Evolutionary conservation across 176 grass and related monocot species (phyloP).

Genomic region (Puya raimondii): DNA sequence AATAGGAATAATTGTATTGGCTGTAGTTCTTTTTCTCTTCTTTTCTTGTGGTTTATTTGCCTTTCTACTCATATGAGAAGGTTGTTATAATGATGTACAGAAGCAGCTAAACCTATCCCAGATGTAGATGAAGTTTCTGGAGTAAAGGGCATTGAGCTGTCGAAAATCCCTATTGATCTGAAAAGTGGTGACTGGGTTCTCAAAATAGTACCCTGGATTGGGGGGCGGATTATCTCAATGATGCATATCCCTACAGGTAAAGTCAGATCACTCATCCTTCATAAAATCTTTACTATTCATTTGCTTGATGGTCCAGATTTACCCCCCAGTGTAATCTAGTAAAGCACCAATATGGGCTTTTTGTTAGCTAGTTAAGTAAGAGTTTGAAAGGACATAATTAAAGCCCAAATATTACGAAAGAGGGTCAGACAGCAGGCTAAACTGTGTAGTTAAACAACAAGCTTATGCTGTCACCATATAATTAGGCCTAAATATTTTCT

Average conservation of each 20-base stretch:
- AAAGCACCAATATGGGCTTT: no score
- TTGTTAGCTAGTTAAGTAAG: no score
- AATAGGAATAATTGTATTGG: no score
- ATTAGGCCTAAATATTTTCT: no score
- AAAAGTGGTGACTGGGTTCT: conserved; percentile 77
- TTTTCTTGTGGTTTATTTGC: background rate
- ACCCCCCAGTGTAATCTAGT: no score
- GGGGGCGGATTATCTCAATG: conserved; percentile 86
- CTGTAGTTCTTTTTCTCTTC: no score
- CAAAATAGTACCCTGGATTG: conserved; percentile 91
- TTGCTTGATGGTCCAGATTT: background rate
- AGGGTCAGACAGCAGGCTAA: no score
- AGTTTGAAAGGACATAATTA: no score
- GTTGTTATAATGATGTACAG: conserved; percentile 27
- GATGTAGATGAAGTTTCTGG: conserved; percentile 40
- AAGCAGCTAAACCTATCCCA: conserved; percentile 53
- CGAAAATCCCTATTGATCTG: conserved; percentile 72
- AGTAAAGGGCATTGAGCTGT: conserved; percentile 65
- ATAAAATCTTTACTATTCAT: background rate
- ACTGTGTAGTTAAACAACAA: no score
- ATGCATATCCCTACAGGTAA: conserved; percentile 85
- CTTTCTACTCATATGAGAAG: background rate
- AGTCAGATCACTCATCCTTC: conserved; percentile 6
- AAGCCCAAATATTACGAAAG: no score
- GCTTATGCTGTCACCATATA: no score